Percentiles rank a stretch among this genome's conserved stretches.
phyloP scores from a whole-genome alignment of 768 basidiomycete genomes.

The Strobilomyces echinocephalus region DNA sequence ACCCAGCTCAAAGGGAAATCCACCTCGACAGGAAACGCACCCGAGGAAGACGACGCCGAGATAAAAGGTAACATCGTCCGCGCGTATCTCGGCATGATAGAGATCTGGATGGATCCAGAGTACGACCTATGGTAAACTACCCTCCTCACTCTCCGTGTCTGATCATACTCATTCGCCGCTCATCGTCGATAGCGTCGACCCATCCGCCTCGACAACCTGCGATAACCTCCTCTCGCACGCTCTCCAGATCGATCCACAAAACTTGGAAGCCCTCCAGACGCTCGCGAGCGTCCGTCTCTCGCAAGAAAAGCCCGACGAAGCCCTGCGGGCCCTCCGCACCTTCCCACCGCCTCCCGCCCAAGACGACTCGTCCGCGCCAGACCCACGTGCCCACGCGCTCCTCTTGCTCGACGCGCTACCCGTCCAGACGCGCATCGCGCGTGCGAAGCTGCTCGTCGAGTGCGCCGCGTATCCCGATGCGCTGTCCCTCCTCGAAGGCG shows the following conservation, averaged over 20 bases:
- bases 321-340: slow-evolving; percentile 38
- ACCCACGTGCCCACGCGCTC: slow-evolving; percentile 34
- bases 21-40: slow-evolving; percentile 34
- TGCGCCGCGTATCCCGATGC: slow-evolving; percentile 67
- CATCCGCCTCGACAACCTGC: slow-evolving; percentile 76
- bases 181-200: slow-evolving; percentile 59
- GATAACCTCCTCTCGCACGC: slow-evolving; percentile 73
- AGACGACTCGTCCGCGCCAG: background rate
- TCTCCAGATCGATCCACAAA: slow-evolving; percentile 65
- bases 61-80: slow-evolving; percentile 65
- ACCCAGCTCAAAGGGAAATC: slow-evolving; percentile 74
- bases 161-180: background rate
- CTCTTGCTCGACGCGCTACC: slow-evolving; percentile 38
- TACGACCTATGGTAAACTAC: slow-evolving; percentile 76
- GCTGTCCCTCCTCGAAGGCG: slow-evolving; percentile 67
- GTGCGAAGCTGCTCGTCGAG: slow-evolving; percentile 83
- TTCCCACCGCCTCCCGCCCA: slow-evolving; percentile 16
- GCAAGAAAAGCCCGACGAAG: slow-evolving; percentile 79
- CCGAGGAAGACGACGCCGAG: slow-evolving; percentile 38
- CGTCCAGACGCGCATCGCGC: slow-evolving; percentile 62
- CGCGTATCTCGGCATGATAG: slow-evolving; percentile 83
- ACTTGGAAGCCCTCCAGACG: slow-evolving; percentile 73
- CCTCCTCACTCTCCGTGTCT: background rate
- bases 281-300: slow-evolving; percentile 87
- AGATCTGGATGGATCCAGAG: slow-evolving; percentile 93